A percentile compares a stretch with the other conserved stretches of the same genome.
Conservation (phyloP, 768 basidiomycete genomes). For the Macrocybe gigantea region DNA sequence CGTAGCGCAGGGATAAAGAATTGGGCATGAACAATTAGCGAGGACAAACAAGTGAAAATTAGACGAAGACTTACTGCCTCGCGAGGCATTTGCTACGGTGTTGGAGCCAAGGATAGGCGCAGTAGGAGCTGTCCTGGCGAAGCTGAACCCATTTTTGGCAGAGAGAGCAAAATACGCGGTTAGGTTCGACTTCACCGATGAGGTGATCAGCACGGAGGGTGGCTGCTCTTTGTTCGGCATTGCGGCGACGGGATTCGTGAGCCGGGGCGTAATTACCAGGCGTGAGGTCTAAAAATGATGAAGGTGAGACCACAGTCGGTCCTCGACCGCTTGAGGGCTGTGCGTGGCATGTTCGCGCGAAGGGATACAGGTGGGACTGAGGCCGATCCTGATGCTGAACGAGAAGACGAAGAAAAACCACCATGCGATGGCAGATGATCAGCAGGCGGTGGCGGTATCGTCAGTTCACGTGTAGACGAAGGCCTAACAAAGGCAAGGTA, state of each 20-base stretch:
- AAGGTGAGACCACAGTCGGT: constrained; percentile 7
- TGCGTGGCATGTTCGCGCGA: constrained; percentile 5
- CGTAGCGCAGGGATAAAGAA: constrained; percentile 1
- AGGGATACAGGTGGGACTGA: constrained; percentile 5
- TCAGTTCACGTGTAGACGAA: constrained; percentile 1
- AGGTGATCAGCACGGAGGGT: constrained; percentile 61
- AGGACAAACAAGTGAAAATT: not conserved
- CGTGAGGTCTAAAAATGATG: constrained; percentile 52
- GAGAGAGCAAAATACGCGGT: constrained; percentile 66
- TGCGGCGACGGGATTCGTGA: constrained; percentile 65
- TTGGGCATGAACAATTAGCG: not conserved
- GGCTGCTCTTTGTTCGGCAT: constrained; percentile 75
- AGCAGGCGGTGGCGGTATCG: not conserved
- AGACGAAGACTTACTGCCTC: constrained; percentile 47
- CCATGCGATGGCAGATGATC: not conserved
- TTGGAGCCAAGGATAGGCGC: constrained; percentile 78
- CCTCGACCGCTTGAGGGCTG: constrained; percentile 6
- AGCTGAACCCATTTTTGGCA: constrained; percentile 84
- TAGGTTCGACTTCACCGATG: constrained; percentile 66
- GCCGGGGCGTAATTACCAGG: constrained; percentile 49
- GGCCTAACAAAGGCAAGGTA: constrained; percentile 1
- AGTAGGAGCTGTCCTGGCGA: constrained; percentile 71
- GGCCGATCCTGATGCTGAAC: constrained; percentile 2
- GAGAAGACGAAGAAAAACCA: not conserved
- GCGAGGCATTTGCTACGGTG: constrained; percentile 72